These are phyloP conservation scores for Globomyces pollinis-pini DNA, from an alignment of 192 early-diverging fungal genomes.

Conservation along the genomic window DNA sequence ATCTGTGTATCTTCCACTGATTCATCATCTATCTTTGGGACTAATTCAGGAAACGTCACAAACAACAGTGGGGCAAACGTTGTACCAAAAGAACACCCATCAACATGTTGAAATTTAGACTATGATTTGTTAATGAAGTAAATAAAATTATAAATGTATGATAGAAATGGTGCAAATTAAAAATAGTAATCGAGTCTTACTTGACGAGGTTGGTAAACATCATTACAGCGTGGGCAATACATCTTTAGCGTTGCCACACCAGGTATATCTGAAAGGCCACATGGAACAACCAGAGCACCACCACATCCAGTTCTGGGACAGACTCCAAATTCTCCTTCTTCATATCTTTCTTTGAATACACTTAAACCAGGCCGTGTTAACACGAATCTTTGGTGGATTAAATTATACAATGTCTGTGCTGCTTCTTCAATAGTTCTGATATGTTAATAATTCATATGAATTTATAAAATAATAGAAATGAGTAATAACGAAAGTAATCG, in stretches of 20 bases:
- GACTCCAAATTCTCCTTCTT: constrained; percentile 37
- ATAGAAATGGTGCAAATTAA: not conserved
- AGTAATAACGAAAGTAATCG: constrained; percentile 43
- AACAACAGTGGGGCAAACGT: constrained; percentile 92
- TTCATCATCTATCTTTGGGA: constrained; percentile 34
- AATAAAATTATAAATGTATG: too few relatives aligned
- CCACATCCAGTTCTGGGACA: constrained; percentile 49
- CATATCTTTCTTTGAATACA: constrained; percentile 57
- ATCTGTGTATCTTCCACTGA: constrained; percentile 21
- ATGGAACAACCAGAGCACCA: constrained; percentile 38
- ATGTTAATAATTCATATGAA: constrained; percentile 24
- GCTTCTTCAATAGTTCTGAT: constrained; percentile 69
- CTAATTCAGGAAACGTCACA: constrained; percentile 71
- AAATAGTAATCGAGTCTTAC: too few relatives aligned
- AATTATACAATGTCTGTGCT: constrained; percentile 87
- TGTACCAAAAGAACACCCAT: constrained; percentile 91
- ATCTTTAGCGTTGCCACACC: constrained; percentile 44
- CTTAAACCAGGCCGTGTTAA: constrained; percentile 78
- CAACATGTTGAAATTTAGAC: constrained; percentile 35
- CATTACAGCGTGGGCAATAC: constrained; percentile 47
- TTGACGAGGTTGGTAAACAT: constrained; percentile 45
- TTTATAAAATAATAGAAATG: constrained; percentile 45
- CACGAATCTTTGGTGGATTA: constrained; percentile 63
- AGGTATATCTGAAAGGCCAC: constrained; percentile 34
- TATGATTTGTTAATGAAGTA: constrained; percentile 11